Evolutionary conservation across 306 rosid genomes (phyloP).

Genomic region (Lathyrus sativus): DNA sequence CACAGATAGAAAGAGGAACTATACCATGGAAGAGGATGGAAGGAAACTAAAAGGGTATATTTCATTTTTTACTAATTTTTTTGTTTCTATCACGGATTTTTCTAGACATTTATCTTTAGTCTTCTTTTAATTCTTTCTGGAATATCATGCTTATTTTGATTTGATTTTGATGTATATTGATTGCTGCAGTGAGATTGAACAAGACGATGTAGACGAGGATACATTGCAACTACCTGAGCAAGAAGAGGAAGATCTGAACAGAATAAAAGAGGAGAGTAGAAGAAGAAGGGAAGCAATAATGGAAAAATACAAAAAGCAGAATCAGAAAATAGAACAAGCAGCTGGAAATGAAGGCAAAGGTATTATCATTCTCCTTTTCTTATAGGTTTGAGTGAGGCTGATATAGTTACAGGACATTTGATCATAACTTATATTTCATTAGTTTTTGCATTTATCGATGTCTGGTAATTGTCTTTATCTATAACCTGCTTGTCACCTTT

Average conservation of each 20-base stretch:
- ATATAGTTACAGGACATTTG: slow-evolving; percentile 1
- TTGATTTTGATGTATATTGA: slow-evolving; percentile 34
- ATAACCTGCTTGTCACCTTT: background rate
- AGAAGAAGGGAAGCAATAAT: slow-evolving; percentile 86
- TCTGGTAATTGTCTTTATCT: background rate
- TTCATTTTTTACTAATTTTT: background rate
- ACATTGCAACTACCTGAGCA: slow-evolving; percentile 64
- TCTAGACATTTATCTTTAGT: background rate
- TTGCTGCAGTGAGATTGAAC: slow-evolving; percentile 66
- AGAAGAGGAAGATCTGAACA: slow-evolving; percentile 89
- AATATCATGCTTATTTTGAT: slow-evolving; percentile 3
- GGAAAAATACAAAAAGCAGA: slow-evolving; percentile 79
- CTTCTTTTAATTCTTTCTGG: background rate
- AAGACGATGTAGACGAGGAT: slow-evolving; percentile 69
- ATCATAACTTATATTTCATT: slow-evolving; percentile 13
- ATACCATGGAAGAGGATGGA: slow-evolving; percentile 41
- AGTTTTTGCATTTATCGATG: background rate
- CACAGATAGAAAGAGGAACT: slow-evolving; percentile 43
- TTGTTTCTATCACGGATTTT: background rate
- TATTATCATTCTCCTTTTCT: slow-evolving; percentile 21
- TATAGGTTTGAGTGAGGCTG: slow-evolving; percentile 10
- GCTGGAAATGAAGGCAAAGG: slow-evolving; percentile 55
- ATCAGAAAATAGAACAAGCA: slow-evolving; percentile 48
- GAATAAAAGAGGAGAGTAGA: slow-evolving; percentile 94
- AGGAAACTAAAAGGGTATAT: slow-evolving; percentile 54